A percentile compares a stretch with the other conserved stretches of the same genome.
These are phyloP conservation scores for Colletotrichum chlorophyti DNA, from an alignment of 2,329 filamentous ascomycete species.

Conservation along the genomic window DNA sequence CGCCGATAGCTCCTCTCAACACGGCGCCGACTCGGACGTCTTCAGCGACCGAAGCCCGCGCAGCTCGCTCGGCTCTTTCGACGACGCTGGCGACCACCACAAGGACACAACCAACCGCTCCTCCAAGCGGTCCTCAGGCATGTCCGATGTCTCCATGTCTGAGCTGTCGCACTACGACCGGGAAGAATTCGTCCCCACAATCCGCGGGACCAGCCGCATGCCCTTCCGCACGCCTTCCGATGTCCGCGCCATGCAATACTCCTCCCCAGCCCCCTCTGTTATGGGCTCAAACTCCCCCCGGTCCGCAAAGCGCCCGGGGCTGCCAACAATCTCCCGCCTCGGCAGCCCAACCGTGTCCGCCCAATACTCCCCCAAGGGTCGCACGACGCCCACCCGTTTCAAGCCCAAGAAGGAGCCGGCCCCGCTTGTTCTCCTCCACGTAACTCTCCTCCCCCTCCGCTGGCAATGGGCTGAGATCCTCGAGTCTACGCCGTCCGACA, in stretches of 20 bases:
- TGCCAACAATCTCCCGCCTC: conserved; percentile 60
- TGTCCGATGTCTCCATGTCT: conserved; percentile 60
- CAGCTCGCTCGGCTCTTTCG: conserved; percentile 61
- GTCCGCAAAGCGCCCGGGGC: conserved; percentile 53
- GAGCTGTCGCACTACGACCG: conserved; percentile 41
- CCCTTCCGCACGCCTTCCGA: conserved; percentile 74
- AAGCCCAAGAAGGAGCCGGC: conserved; percentile 58
- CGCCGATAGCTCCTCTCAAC: conserved; percentile 56
- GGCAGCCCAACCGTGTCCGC: conserved; percentile 60
- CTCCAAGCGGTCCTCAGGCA: conserved; percentile 46
- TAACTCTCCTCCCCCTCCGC: conserved; percentile 75
- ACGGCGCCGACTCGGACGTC: conserved; percentile 61
- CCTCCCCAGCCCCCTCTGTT: conserved; percentile 67
- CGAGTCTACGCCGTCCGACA: conserved; percentile 44
- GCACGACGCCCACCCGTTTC: conserved; percentile 62
- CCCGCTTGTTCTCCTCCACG: conserved; percentile 80
- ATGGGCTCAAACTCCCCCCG: conserved; percentile 55
- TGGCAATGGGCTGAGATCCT: conserved; percentile 68
- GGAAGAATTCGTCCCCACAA: conserved; percentile 59
- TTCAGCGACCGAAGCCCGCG: conserved; percentile 65
- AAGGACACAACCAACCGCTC: conserved; percentile 40
- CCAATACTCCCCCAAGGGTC: conserved; percentile 62
- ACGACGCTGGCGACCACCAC: conserved; percentile 34
- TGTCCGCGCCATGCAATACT: conserved; percentile 75
- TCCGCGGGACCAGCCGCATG: conserved; percentile 65